Evolutionary conservation across 768 basidiomycete genomes (phyloP), one percentile per base, ranked within the genome.

Genomic region (Tephrocybe sp.): DNA sequence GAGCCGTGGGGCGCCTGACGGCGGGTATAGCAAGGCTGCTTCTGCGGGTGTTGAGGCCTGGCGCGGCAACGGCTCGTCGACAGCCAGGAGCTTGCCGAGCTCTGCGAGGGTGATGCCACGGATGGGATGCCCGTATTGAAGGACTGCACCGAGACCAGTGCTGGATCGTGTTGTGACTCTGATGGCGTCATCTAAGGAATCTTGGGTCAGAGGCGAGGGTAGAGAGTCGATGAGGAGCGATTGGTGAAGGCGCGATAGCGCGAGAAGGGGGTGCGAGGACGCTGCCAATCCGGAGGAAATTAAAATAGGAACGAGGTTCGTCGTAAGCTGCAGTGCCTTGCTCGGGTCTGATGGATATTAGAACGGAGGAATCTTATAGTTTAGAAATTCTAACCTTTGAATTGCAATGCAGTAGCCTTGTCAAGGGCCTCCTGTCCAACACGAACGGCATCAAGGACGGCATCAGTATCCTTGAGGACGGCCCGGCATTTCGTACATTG

Each of bases 261-360:
- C 85, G 11, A 93, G 80, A 12, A 92, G 79, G 1, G 94, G 95
- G 59, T 96, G 85, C 0, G 85, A 76, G 0, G 86, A 80, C 0
- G 85, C 79, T 0, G 85, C 76, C 7, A 90, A 61, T 1, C 79
- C 78, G 1, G 77, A 78, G 0, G 83, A 81, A 1, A 68, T 65
- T 20, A 94, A 72, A 38, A 88, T 78, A 0, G 83, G 81, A 39
- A 89, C 74, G 15, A 90, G 74, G 39, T 87, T 83, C 0, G 77
- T 76, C 0, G 86, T 84, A 24, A 89, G 71, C 45, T 79, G 82
- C 7, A 68, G 68, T 0, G 88, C 78, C 58, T 83, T 81, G 17
- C 62, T 60, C 4, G 79, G 73, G 61, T 89, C 90, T 90, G 49
- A 47, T 30, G 51, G 51, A 47, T 42, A 37, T 40, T 37, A 23